Evolutionary conservation across 805 yeast genomes (phyloP).

Genomic region (Saccharomycopsis javanensis): DNA sequence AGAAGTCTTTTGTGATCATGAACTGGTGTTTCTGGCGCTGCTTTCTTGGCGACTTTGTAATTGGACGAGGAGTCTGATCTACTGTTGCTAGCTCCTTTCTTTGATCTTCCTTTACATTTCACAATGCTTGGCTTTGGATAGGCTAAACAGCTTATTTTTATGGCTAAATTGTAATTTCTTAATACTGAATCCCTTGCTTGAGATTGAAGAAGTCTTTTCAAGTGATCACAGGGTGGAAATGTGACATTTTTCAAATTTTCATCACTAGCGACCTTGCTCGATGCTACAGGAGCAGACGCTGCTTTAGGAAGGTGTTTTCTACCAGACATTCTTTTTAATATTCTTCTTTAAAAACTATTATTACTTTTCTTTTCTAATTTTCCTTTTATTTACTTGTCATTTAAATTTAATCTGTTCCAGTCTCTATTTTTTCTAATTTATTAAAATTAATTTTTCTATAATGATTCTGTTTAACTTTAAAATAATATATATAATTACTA

Average conservation of each 20-base stretch:
- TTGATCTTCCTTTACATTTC: background rate
- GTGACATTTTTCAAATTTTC: slow-evolving; percentile 21
- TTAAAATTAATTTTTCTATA: too few relatives aligned
- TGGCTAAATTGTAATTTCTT: slow-evolving; percentile 42
- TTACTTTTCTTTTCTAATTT: background rate
- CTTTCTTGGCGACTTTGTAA: background rate
- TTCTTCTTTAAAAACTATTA: too few relatives aligned
- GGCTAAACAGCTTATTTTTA: slow-evolving; percentile 33
- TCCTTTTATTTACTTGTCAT: too few relatives aligned
- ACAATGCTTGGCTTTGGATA: slow-evolving; percentile 18
- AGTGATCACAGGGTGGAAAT: slow-evolving; percentile 41
- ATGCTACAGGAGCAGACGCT: background rate
- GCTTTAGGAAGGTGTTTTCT: background rate
- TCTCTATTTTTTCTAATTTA: too few relatives aligned
- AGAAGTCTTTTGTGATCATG: slow-evolving; percentile 30
- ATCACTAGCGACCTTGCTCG: background rate
- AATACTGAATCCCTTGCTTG: slow-evolving; percentile 41
- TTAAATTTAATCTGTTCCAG: background rate
- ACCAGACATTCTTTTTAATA: slow-evolving; percentile 1
- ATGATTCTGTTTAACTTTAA: too few relatives aligned
- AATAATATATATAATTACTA: too few relatives aligned
- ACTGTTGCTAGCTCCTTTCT: background rate
- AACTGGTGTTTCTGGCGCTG: background rate
- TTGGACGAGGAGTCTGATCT: background rate
- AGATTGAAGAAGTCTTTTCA: slow-evolving; percentile 37